Evolutionary conservation across 2,329 filamentous ascomycete species (phyloP).

Genomic region (Sporothrix dimorphospora): DNA sequence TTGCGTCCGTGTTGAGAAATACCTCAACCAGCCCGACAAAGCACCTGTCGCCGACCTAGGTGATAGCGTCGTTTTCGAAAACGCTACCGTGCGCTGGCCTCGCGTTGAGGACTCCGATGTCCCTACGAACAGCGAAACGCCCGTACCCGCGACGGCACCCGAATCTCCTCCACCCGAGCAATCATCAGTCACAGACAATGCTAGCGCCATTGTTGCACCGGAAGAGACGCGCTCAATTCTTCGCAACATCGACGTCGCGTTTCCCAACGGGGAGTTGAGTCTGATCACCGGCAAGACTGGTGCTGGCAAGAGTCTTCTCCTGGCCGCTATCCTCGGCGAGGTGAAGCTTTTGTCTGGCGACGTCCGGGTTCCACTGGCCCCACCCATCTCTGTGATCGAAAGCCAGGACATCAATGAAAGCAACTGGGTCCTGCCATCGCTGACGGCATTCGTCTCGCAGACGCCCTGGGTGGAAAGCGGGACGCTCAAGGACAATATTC

Average conservation of each 20-base stretch:
- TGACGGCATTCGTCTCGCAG: constrained; percentile 52
- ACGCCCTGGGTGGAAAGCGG: constrained; percentile 53
- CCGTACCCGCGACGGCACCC: not conserved
- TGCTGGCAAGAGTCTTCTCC: constrained; percentile 46
- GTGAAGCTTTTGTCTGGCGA: constrained; percentile 43
- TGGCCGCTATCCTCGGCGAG: constrained; percentile 47
- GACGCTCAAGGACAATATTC: constrained; percentile 50
- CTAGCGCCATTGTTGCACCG: not conserved
- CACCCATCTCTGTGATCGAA: constrained; percentile 35
- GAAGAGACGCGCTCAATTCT: constrained; percentile 41
- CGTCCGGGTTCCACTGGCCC: constrained; percentile 38
- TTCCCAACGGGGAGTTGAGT: constrained; percentile 42
- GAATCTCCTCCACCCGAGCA: not conserved
- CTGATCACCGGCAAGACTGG: constrained; percentile 47
- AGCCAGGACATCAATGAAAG: constrained; percentile 34
- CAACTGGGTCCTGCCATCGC: constrained; percentile 44
- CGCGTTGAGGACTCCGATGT: constrained; percentile 38
- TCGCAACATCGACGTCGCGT: constrained; percentile 40
- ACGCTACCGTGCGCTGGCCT: constrained; percentile 43
- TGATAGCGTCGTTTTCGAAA: constrained; percentile 38
- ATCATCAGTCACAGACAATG: not conserved
- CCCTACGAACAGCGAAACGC: not conserved
- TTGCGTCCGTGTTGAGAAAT: constrained; percentile 42
- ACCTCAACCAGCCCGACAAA: constrained; percentile 41
- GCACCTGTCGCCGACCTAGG: constrained; percentile 36